Evolutionary conservation across 2,329 filamentous ascomycete genomes (phyloP), one percentile per base, ranked within the genome.

Genomic region (Pezicula carpinea): DNA sequence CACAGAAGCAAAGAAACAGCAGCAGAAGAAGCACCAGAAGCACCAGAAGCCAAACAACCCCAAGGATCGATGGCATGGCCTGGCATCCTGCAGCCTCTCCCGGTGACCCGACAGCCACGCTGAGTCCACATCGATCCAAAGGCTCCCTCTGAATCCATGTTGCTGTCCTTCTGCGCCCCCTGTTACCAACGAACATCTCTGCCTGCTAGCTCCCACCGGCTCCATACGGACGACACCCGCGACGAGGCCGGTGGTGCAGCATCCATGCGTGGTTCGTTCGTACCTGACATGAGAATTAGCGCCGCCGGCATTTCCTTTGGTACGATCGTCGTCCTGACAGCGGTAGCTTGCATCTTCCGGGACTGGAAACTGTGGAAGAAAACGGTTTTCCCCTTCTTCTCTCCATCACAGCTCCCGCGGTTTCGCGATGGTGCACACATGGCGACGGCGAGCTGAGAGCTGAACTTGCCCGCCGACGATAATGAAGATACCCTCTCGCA

Each of bases 231-330:
- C 7, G 23, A 26, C 23, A 26, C 23, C 23, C 38, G n/a, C 38
- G 21, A 26, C 38, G 14, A 10, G 15, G 18, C 38, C 38, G 38
- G 17, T 26, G 38, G 18, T 23, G 19, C 13, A n/a, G 13, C 34
- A 38, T 17, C 17, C 22, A 15, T n/a, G 14, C 23, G 22, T 14
- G 18, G 38, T 40, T 40, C 38, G 38, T 40, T 40, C 38, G 38
- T 40, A 40, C 38, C 38, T 40, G 38, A 40, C 38, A 40, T 40
- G 38, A 26, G 15, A 40, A 22, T 40, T 40, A 23, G 22, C 38
- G 38, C 18, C 17, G 19, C 38, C 38, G 38, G 38, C 38, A 40
- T 40, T 40, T n/a, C 33, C 7, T 35, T n/a, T 35, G 33, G 33
- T 40, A 40, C 38, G 38, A 40, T 40, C 17, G 23, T 40, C 38